Base-by-base conservation (phyloP, 495 filamentous ascomycete species). In the Neurospora sp. region DNA sequence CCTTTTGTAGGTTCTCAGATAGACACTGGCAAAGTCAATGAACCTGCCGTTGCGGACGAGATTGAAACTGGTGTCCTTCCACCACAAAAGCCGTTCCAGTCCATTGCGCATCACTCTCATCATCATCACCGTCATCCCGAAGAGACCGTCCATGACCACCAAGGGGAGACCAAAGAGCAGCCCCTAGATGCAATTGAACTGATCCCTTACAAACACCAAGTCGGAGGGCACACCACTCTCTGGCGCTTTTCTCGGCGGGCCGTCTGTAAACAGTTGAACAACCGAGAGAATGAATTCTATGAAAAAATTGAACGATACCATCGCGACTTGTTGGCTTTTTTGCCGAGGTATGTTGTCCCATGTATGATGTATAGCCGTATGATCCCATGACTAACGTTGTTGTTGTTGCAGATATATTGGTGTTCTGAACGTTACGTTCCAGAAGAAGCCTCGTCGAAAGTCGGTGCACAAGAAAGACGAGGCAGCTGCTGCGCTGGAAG, bases 201-300 rank as follows among this genome's bases (percentile, higher is more conserved):
- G 74, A 97, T 98, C 75, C 96, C 96, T 6, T 99, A 97, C 81
- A 92, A 93, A 62, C 96, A 99, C 81, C 96, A 99, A 80, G 96
- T 99, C 71, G 96, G 96, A 24, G 96, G 96, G 1, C 96, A 99
- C 82, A 97, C 93, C 2, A 98, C 94, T 0, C 89, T 99, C 31
- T 99, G 97, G 85, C 91, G 96, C 37, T 98, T 99, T 77, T 98
- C 96, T 28, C 89, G 92, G 66, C 90, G 94, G 74, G 96, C 96
- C 71, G 95, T 99, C 21, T 98, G 96, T 86, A 99, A 99, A 81
- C 93, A 97, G 83, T 88, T 99, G 75, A 98, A 96, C 81, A 98
- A 97, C 78, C 86, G 93, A 77, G 96, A 99, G 78, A 99, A 99
- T 83, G 93, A 97, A 82, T 99, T 99, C 78, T 99, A 99, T 80